phyloP scores from a whole-genome alignment of 78 protist genomes.

The Ministeria vibrans region DNA sequence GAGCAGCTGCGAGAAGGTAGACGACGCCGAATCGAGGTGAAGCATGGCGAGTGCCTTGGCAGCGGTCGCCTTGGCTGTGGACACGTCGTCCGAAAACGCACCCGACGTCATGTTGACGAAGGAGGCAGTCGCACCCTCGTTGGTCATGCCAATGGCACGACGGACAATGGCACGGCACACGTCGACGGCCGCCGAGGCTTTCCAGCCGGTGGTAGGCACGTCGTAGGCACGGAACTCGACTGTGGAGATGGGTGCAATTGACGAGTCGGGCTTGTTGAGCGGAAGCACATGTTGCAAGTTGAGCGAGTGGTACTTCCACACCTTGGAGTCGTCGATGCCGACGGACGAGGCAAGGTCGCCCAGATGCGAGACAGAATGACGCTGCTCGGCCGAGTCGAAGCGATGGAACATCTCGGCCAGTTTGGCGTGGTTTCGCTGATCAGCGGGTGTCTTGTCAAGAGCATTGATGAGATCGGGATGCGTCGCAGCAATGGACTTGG shows the following conservation, averaged over 20 bases:
- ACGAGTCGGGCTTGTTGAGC: not conserved
- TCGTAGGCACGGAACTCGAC: slow-evolving; percentile 7
- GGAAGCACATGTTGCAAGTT: not conserved
- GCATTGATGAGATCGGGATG: not conserved
- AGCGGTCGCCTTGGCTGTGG: not conserved
- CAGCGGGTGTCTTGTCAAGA: not conserved
- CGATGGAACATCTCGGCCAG: not conserved
- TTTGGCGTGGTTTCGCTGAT: not conserved
- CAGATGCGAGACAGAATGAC: too few relatives aligned
- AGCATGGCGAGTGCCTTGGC: not conserved
- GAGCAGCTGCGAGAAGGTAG: not conserved
- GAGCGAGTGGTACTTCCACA: slow-evolving; percentile 1
- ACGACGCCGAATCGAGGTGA: not conserved
- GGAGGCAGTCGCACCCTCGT: not conserved
- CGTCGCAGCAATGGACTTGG: not conserved
- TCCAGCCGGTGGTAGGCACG: not conserved
- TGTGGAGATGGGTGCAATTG: not conserved
- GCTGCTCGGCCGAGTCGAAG: not conserved
- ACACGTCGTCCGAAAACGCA: too few relatives aligned
- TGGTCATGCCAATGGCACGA: not conserved
- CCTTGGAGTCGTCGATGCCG: not conserved
- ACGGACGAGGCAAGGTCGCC: not conserved
- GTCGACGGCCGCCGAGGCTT: not conserved
- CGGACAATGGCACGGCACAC: not conserved
- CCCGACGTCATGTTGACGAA: not conserved